Evolutionary conservation across 140 eudicot species (phyloP), one percentile per base, ranked within the genome.

Genomic region (Oenanthe javanica): DNA sequence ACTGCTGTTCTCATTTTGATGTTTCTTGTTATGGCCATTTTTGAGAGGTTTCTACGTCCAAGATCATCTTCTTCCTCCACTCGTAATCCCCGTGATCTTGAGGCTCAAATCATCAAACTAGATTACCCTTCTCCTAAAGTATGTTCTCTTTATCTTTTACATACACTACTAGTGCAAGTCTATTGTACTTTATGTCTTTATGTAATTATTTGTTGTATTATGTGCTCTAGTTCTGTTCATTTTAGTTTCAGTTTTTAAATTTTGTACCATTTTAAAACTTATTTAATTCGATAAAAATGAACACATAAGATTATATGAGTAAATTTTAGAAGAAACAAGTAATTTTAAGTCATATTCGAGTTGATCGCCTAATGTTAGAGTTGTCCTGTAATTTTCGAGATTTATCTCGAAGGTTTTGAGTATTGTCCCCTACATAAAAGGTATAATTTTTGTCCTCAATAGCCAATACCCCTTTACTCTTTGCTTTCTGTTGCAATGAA

Each of bases 21-120:
- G 96, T 92, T 92, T 69, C 90, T 92, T 45, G 83, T 87, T 42
- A 90, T 92, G 96, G 97, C 97, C 69, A 83, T 92, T 84, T 88
- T 92, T 40, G 97, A 92, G 85, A 84, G 89, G 90, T 88, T 87
- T 84, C 86, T 90, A 85, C 84, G 93, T 69, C 87, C 89, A 7
- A 86, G 90, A 81, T 83, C 93, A 0, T 73, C 92, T 52, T 64
- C 85, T 38, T 11, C 88, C 75, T 84, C 74, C 43, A 85, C 50
- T 79, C 84, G 83, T 73, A 67, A 70, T 50, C 82, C 27, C 48
- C 51, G 81, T 25, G 85, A 84, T 81, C 82, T 78, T 14, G 83
- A 88, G 79, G 83, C 86, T 7, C 86, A 84, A 52, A 52, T 76
- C 78, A 77, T 72, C 9, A 86, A 92, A 78, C 91, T 85, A 1